Conservation (phyloP, 2,329 filamentous ascomycete species). For the Metarhizium brunneum region DNA sequence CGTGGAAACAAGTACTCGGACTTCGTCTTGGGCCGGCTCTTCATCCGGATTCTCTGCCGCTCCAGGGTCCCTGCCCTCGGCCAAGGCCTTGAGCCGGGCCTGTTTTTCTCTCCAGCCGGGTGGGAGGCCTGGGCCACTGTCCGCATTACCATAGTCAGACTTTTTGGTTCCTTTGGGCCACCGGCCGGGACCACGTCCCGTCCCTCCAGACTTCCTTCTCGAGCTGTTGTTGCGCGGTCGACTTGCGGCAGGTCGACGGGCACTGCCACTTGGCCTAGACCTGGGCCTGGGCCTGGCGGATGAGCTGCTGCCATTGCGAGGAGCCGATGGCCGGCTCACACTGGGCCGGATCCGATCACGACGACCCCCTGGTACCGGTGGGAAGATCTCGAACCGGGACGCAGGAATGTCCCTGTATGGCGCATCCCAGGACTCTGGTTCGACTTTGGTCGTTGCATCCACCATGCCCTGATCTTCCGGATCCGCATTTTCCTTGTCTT, state of each 20-base stretch:
- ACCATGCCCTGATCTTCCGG: slow-evolving; percentile 17
- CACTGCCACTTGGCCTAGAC: slow-evolving; percentile 23
- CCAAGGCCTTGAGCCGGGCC: slow-evolving; percentile 9
- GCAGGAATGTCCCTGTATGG: slow-evolving; percentile 53
- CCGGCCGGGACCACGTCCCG: slow-evolving; percentile 53
- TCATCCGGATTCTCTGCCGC: slow-evolving; percentile 11
- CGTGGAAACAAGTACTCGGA: slow-evolving; percentile 20
- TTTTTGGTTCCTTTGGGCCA: slow-evolving; percentile 64
- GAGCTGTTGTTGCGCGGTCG: slow-evolving; percentile 32
- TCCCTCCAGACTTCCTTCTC: slow-evolving; percentile 50
- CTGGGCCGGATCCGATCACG: slow-evolving; percentile 37
- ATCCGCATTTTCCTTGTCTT: slow-evolving; percentile 23
- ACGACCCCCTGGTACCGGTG: slow-evolving; percentile 45
- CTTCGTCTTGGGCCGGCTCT: slow-evolving; percentile 22
- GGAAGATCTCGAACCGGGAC: slow-evolving; percentile 70
- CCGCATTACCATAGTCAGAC: slow-evolving; percentile 57
- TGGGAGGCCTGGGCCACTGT: slow-evolving; percentile 54
- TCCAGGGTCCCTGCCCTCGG: slow-evolving; percentile 10
- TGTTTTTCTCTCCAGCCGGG: slow-evolving; percentile 40
- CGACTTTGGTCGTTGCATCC: slow-evolving; percentile 13
- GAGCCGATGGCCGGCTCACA: slow-evolving; percentile 26
- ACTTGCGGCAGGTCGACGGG: slow-evolving; percentile 21
- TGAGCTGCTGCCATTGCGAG: slow-evolving; percentile 25
- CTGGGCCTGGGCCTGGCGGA: slow-evolving; percentile 30
- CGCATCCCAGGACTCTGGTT: slow-evolving; percentile 31